A percentile compares a stretch with the other conserved stretches of the same genome.
Conservation (phyloP, 495 filamentous ascomycete genomes). For the Polyplosphaeria fusca region DNA sequence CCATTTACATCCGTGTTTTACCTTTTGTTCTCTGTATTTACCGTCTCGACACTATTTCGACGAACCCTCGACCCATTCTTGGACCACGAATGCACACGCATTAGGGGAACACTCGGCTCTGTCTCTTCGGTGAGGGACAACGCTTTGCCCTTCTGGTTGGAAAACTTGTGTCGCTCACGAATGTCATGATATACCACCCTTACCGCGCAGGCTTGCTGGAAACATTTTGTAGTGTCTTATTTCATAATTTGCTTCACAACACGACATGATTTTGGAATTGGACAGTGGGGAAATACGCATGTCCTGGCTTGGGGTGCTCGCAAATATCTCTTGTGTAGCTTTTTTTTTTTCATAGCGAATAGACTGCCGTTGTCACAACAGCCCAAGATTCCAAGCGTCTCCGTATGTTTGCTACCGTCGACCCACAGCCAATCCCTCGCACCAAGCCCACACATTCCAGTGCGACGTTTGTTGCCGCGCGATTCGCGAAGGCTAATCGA, state of each 20-base stretch:
- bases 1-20: constrained; percentile 11
- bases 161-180: constrained; percentile 19
- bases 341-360: constrained; percentile 2
- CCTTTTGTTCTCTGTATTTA: neutral
- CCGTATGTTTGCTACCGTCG: no score
- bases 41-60: neutral
- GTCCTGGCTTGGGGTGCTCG: constrained; percentile 9
- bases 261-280: neutral
- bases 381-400: no score
- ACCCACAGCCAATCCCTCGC: neutral
- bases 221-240: constrained; percentile 4
- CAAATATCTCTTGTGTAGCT: constrained; percentile 18
- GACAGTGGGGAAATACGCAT: constrained; percentile 2
- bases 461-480: neutral
- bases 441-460: neutral
- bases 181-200: constrained; percentile 29
- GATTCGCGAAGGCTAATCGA: neutral
- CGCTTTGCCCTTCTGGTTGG: constrained; percentile 9
- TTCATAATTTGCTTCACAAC: no score
- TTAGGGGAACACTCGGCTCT: no score
- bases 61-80: neutral
- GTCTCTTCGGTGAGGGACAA: no score
- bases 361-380: neutral
- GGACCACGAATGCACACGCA: no score
- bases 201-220: neutral